These are phyloP conservation scores for Jamesozyma gamospora DNA, from an alignment of 805 yeast genomes.

Conservation along the genomic window DNA sequence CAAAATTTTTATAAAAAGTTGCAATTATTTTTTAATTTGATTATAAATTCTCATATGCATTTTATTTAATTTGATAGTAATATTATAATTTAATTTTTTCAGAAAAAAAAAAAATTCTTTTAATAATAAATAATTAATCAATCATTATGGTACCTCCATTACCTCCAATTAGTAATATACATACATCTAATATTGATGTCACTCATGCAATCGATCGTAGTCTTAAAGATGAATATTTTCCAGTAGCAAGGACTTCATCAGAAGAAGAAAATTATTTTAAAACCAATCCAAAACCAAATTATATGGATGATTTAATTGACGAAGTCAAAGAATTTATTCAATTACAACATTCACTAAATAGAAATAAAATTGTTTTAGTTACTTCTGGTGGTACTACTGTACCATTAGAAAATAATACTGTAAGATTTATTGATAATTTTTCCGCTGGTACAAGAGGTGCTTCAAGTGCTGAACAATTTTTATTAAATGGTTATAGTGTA, in stretches of 20 bases:
- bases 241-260: slow-evolving; percentile 59
- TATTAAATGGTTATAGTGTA: slow-evolving; percentile 82
- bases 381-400: slow-evolving; percentile 98
- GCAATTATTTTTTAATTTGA: no score
- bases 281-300: slow-evolving; percentile 62
- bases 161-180: slow-evolving; percentile 23
- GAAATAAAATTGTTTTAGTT: slow-evolving; percentile 60
- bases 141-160: neutral
- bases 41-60: no score
- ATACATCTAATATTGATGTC: slow-evolving; percentile 63
- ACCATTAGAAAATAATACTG: slow-evolving; percentile 94
- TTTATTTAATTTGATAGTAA: no score
- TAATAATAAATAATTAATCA: no score
- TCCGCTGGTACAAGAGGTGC: slow-evolving; percentile 98
- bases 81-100: no score
- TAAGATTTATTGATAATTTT: slow-evolving; percentile 90
- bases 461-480: slow-evolving; percentile 83
- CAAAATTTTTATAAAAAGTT: no score
- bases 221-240: slow-evolving; percentile 51
- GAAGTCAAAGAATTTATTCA: slow-evolving; percentile 55
- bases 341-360: slow-evolving; percentile 36
- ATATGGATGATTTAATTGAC: slow-evolving; percentile 50
- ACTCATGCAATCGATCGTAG: slow-evolving; percentile 70
- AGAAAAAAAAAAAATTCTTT: no score
- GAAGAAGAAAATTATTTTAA: slow-evolving; percentile 65